These are phyloP conservation scores for Holtermanniella nyarrowii DNA, from an alignment of 768 basidiomycete genomes.

Conservation along the genomic window DNA sequence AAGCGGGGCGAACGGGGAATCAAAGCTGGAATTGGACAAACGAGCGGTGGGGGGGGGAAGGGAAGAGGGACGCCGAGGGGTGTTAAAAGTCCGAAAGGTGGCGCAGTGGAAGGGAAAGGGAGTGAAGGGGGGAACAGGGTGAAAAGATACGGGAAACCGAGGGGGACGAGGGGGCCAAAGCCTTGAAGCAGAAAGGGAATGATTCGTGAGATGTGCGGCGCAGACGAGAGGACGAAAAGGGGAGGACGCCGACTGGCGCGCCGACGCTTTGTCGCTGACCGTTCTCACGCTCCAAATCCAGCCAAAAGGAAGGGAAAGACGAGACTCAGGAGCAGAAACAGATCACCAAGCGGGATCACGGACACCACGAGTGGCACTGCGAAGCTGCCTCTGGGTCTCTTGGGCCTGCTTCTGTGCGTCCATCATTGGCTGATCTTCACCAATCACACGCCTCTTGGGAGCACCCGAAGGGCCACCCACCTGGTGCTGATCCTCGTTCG, in stretches of 20 bases:
- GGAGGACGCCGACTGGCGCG: not conserved
- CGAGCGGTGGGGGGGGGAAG: too few species aligned
- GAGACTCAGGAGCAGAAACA: too few species aligned
- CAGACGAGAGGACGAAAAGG: not conserved
- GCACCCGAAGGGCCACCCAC: not conserved
- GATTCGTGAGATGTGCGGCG: not conserved
- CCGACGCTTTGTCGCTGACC: not conserved
- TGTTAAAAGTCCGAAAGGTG: not conserved
- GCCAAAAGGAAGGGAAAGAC: too few species aligned
- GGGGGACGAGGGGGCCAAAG: not conserved
- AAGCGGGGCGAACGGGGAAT: not conserved
- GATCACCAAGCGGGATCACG: too few species aligned
- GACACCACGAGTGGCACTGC: too few species aligned
- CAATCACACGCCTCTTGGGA: not conserved
- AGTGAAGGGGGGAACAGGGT: not conserved
- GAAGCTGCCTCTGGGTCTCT: not conserved
- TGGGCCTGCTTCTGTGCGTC: not conserved
- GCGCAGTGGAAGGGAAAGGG: not conserved
- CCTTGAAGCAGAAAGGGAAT: too few species aligned
- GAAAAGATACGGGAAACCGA: not conserved
- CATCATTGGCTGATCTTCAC: not conserved
- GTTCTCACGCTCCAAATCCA: too few species aligned
- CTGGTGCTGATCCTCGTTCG: constrained; percentile 1
- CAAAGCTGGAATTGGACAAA: too few species aligned
- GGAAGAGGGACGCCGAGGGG: too few species aligned